Percentiles rank a stretch among this genome's conserved stretches.
Conservation (phyloP, 495 filamentous ascomycete species). For the Tuber brumale region DNA sequence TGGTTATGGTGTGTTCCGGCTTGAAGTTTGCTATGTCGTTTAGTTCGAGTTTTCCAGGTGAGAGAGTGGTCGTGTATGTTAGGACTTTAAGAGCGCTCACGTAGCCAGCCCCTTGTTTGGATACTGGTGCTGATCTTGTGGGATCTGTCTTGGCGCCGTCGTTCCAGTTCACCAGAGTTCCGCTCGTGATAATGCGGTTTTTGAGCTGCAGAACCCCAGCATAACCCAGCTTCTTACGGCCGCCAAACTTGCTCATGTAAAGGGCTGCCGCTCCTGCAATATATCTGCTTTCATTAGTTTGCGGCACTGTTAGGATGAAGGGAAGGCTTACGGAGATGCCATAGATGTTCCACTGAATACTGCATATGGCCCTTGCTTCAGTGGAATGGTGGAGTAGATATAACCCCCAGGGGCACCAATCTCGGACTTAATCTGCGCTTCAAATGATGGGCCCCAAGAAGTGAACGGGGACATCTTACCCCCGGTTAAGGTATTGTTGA, state of each 20-base stretch:
- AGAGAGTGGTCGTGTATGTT: slow-evolving; percentile 50
- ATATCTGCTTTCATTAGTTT: slow-evolving; percentile 18
- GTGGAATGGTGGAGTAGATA: slow-evolving; percentile 54
- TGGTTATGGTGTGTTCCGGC: slow-evolving; percentile 47
- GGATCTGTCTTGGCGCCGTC: slow-evolving; percentile 44
- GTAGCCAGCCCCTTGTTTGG: slow-evolving; percentile 54
- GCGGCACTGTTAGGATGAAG: not conserved
- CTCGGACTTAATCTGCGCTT: slow-evolving; percentile 53
- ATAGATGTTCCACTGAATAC: slow-evolving; percentile 53
- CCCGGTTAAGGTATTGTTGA: slow-evolving; percentile 43
- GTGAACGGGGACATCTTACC: slow-evolving; percentile 51
- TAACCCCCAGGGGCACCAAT: slow-evolving; percentile 51
- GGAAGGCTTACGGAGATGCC: slow-evolving; percentile 46
- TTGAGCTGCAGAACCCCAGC: slow-evolving; percentile 44
- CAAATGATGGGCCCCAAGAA: slow-evolving; percentile 54
- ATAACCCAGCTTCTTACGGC: slow-evolving; percentile 43
- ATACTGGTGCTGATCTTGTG: slow-evolving; percentile 49
- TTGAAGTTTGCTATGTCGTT: slow-evolving; percentile 54
- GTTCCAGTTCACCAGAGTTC: slow-evolving; percentile 47
- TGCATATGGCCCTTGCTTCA: slow-evolving; percentile 45
- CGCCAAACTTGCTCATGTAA: slow-evolving; percentile 48
- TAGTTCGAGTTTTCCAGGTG: slow-evolving; percentile 52
- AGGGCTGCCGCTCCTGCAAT: slow-evolving; percentile 53
- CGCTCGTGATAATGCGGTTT: slow-evolving; percentile 44
- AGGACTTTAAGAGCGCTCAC: slow-evolving; percentile 54